Percentiles rank a stretch among this genome's conserved stretches.
Conservation (phyloP, 148 eudicot genomes). For the Hydrangea macrophylla region DNA sequence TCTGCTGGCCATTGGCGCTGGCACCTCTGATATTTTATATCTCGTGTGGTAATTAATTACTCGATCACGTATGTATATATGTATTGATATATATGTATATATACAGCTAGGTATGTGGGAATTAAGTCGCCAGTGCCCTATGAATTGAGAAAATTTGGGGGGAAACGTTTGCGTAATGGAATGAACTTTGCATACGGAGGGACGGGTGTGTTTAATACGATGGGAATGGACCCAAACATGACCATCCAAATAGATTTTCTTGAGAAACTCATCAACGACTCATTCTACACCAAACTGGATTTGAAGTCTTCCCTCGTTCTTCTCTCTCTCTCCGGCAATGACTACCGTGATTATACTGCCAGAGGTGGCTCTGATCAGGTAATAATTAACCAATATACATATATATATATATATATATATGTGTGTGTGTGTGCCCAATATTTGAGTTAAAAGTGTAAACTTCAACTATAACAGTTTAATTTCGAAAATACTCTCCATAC, state of each 20-base stretch:
- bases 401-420: too few relatives aligned
- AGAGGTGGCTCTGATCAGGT: constrained; percentile 55
- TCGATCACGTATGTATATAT: too few relatives aligned
- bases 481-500: too few relatives aligned
- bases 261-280: constrained; percentile 30
- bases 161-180: constrained; percentile 34
- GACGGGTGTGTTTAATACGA: constrained; percentile 63
- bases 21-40: background rate
- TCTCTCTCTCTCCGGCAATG: constrained; percentile 70
- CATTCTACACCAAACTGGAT: constrained; percentile 33
- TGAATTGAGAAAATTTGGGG: constrained; percentile 24
- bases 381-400: background rate
- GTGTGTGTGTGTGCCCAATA: too few relatives aligned
- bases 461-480: too few relatives aligned
- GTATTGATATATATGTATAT: background rate
- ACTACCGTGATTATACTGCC: constrained; percentile 46
- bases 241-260: constrained; percentile 72
- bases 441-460: too few relatives aligned
- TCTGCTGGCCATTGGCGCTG: too few relatives aligned
- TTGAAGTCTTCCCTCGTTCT: constrained; percentile 48
- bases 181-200: constrained; percentile 84
- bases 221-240: constrained; percentile 65
- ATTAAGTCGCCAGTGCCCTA: constrained; percentile 56
- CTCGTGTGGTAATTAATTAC: too few relatives aligned
- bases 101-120: constrained; percentile 54